Evolutionary conservation across 805 yeast species (phyloP), one percentile per base, ranked within the genome.

Genomic region (Torulaspora franciscae): DNA sequence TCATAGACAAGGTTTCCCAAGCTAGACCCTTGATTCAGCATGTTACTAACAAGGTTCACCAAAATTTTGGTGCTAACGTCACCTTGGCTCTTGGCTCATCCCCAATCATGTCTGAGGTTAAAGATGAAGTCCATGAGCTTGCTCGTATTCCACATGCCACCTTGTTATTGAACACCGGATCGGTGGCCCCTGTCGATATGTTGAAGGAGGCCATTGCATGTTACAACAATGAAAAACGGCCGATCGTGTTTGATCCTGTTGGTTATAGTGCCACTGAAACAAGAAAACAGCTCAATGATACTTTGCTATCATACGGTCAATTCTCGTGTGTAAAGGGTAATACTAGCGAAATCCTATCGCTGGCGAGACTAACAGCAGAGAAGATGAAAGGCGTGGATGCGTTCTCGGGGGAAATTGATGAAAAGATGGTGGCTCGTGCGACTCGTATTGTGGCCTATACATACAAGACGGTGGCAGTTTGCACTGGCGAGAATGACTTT

Each of bases 241-340:
- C 86, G 3, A 74, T 89, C 26, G 77, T 89, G 0, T 81, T 84
- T 53, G 97, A 89, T 62, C 97, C 96, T 0, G 96, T 89, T n/a
- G 97, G 89, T 0, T 87, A 83, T 32, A 95, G 95, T 23, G 96
- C 96, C 0, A 74, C 95, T 0, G 45, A 57, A 3, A 73, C 77
- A 4, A 72, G 97, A 47, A 67, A 68, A 32, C 56, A 64, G 3
- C 68, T 79, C 13, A 75, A 80, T 41, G 61, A 68, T 23, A 58
- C 60, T 0, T 54, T 88, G 7, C 61, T 89, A 26, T 70, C 80
- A 29, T 61, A 71, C 9, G 88, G 87, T 1, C 75, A 73, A 55
- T 74, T 72, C 49, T 69, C 77, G 25, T 88, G 84, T 23, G 80
- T 89, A 51, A 87, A 90, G 62, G 96, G 96, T 1, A 89, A 89